Percentiles rank a stretch among this genome's conserved stretches.
phyloP scores from a whole-genome alignment of 2,329 filamentous ascomycete species.

The Aspergillus candidus region DNA sequence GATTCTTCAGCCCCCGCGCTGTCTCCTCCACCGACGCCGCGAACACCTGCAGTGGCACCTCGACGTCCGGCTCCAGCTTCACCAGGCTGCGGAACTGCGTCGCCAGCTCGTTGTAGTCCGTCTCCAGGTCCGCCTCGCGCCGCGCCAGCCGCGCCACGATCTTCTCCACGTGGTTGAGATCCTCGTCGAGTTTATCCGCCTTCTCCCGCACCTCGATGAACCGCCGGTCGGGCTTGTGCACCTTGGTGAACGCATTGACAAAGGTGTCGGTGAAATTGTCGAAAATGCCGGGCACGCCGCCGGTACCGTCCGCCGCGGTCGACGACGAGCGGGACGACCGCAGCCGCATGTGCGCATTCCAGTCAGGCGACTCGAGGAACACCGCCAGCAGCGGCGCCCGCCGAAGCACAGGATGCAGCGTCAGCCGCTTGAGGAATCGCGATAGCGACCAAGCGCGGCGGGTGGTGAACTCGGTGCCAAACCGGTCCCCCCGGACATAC shows the following conservation, averaged over 20 bases:
- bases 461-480: constrained; percentile 84
- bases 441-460: constrained; percentile 84
- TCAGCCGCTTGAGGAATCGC: constrained; percentile 79
- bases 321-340: constrained; percentile 61
- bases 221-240: constrained; percentile 88
- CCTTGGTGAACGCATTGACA: constrained; percentile 94
- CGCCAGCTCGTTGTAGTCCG: constrained; percentile 81
- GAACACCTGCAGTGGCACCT: constrained; percentile 76
- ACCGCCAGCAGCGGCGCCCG: constrained; percentile 74
- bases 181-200: constrained; percentile 89
- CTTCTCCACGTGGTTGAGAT: constrained; percentile 88
- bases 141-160: constrained; percentile 87
- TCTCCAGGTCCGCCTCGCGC: constrained; percentile 78
- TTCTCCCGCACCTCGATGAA: constrained; percentile 93
- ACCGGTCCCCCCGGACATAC: constrained; percentile 93
- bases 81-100: constrained; percentile 94
- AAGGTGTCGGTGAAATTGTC: constrained; percentile 95
- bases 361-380: constrained; percentile 89
- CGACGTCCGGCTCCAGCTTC: constrained; percentile 78
- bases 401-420: constrained; percentile 82
- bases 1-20: constrained; percentile 65
- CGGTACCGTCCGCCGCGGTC: constrained; percentile 36
- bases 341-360: constrained; percentile 91
- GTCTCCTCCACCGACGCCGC: constrained; percentile 81
- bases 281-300: constrained; percentile 61